Evolutionary conservation across 2,329 filamentous ascomycete genomes (phyloP).

Genomic region (Xylariaceae sp.): DNA sequence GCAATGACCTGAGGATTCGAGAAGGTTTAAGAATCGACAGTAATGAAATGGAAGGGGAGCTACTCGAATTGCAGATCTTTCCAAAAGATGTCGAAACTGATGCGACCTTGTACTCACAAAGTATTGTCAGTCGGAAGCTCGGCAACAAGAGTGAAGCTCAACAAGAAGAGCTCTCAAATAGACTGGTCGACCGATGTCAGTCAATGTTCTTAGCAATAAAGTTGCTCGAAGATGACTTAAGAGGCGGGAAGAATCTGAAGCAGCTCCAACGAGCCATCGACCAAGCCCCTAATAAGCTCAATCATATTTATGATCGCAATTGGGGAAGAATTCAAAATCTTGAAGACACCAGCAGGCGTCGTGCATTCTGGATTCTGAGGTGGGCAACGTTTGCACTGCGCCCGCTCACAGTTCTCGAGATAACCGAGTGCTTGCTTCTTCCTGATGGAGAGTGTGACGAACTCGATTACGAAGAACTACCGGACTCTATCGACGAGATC

Average conservation of each 20-base stretch:
- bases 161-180: slow-evolving; percentile 28
- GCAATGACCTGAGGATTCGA: slow-evolving; percentile 36
- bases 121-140: slow-evolving; percentile 41
- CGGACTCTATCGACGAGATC: slow-evolving; percentile 15
- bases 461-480: slow-evolving; percentile 16
- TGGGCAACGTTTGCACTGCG: slow-evolving; percentile 39
- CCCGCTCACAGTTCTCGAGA: slow-evolving; percentile 17
- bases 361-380: slow-evolving; percentile 41
- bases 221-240: slow-evolving; percentile 38
- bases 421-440: slow-evolving; percentile 21
- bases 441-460: slow-evolving; percentile 1
- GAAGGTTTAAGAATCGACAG: slow-evolving; percentile 9
- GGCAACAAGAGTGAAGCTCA: slow-evolving; percentile 34
- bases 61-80: slow-evolving; percentile 31
- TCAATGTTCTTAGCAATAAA: slow-evolving; percentile 47
- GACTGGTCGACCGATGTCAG: slow-evolving; percentile 38
- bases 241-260: slow-evolving; percentile 36
- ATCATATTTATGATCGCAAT: slow-evolving; percentile 41
- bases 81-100: slow-evolving; percentile 36
- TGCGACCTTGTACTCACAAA: slow-evolving; percentile 32
- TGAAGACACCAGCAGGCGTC: slow-evolving; percentile 18
- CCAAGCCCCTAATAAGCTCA: slow-evolving; percentile 38
- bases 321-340: slow-evolving; percentile 37
- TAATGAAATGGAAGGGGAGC: neutral
- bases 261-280: slow-evolving; percentile 40